These are phyloP conservation scores for Taphrina deformans DNA, from an alignment of 1,139 yeast genomes.

Conservation along the genomic window DNA sequence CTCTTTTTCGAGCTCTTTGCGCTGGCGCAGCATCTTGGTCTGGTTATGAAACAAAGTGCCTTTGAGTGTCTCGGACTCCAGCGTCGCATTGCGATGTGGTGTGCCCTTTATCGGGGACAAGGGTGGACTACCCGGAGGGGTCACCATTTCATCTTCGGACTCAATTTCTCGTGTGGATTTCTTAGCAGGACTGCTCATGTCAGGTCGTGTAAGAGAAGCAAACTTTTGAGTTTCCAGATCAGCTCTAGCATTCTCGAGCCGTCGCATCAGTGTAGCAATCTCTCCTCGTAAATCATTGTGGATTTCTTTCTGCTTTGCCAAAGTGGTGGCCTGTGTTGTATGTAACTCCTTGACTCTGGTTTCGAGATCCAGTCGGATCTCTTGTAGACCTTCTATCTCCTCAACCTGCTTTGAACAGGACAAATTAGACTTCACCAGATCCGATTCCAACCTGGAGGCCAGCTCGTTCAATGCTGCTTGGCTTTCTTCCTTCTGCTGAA, in stretches of 20 bases:
- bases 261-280: not conserved
- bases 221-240: constrained; percentile 20
- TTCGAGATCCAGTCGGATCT: not conserved
- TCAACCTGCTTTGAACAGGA: constrained; percentile 2
- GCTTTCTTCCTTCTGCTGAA: constrained; percentile 53
- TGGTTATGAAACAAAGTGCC: constrained; percentile 69
- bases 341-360: not conserved
- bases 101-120: constrained; percentile 51
- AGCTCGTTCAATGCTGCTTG: constrained; percentile 38
- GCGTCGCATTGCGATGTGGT: constrained; percentile 55
- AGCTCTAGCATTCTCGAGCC: constrained; percentile 6
- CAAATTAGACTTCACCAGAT: not conserved
- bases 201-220: not conserved
- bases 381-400: constrained; percentile 4
- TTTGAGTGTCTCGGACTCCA: constrained; percentile 68
- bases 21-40: constrained; percentile 45
- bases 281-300: constrained; percentile 17
- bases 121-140: constrained; percentile 44
- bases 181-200: constrained; percentile 14
- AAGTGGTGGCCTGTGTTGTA: not conserved
- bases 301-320: constrained; percentile 4
- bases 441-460: not conserved
- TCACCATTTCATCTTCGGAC: constrained; percentile 36
- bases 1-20: constrained; percentile 44
- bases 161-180: constrained; percentile 38